phyloP scores from a whole-genome alignment of 2,329 filamentous ascomycete species.

The Davidsoniella neocaledoniae region DNA sequence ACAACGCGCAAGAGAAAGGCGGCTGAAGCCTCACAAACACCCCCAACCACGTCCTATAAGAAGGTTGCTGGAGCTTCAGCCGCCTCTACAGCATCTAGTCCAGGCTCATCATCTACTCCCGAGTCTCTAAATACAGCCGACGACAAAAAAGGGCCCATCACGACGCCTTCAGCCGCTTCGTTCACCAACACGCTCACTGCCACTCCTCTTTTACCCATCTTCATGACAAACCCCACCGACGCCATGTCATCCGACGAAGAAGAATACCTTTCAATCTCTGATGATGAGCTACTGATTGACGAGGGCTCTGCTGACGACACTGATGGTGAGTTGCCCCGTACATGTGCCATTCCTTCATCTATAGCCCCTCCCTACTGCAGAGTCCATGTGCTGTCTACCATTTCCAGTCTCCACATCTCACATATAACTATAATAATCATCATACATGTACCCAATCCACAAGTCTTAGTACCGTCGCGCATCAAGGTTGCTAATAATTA shows the following conservation, averaged over 20 bases:
- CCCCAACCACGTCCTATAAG: slow-evolving; percentile 30
- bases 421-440: no score
- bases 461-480: no score
- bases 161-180: slow-evolving; percentile 12
- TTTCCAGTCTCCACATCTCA: no score
- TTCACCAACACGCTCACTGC: slow-evolving; percentile 42
- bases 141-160: not conserved
- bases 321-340: not conserved
- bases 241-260: slow-evolving; percentile 94
- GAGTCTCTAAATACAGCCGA: not conserved
- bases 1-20: slow-evolving; percentile 44
- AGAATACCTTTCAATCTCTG: slow-evolving; percentile 69
- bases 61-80: slow-evolving; percentile 26
- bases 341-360: not conserved
- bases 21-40: slow-evolving; percentile 38
- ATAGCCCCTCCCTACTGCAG: not conserved
- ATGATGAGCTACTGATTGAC: slow-evolving; percentile 56
- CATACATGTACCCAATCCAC: no score
- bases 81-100: slow-evolving; percentile 30
- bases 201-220: slow-evolving; percentile 17
- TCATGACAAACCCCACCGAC: slow-evolving; percentile 22
- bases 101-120: slow-evolving; percentile 32
- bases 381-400: no score
- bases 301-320: slow-evolving; percentile 6
- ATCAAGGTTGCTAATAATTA: no score